Conservation (phyloP, 495 filamentous ascomycete genomes). For the Penicillium samsonianum region DNA sequence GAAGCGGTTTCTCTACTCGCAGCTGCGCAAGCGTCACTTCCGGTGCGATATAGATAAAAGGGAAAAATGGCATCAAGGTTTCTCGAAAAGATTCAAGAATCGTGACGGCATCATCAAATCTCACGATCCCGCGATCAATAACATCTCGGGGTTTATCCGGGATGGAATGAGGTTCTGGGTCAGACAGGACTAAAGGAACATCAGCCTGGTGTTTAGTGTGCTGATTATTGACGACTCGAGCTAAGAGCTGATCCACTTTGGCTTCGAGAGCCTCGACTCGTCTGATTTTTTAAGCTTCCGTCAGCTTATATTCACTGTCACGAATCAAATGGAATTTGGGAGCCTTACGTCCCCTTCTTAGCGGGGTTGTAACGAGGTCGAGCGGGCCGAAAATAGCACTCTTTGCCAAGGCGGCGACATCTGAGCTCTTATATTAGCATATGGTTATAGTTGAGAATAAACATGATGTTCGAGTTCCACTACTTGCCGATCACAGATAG, state of each 20-base stretch:
- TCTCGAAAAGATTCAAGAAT: conserved; percentile 1
- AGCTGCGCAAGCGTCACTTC: conserved; percentile 16
- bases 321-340: conserved; percentile 6
- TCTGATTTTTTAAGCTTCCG: conserved; percentile 3
- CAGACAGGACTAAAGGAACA: neutral
- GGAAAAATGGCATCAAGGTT: conserved; percentile 15
- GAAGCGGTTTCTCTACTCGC: conserved; percentile 21
- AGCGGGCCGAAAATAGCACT: conserved; percentile 24
- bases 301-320: conserved; percentile 9
- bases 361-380: conserved; percentile 14
- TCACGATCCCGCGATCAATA: conserved; percentile 17
- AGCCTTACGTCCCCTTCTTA: conserved; percentile 21
- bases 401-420: conserved; percentile 23
- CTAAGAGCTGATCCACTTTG: conserved; percentile 24
- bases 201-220: conserved; percentile 1
- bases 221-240: conserved; percentile 13
- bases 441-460: conserved; percentile 6
- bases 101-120: conserved; percentile 12
- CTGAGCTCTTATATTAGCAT: conserved; percentile 11
- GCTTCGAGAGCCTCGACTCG: conserved; percentile 22
- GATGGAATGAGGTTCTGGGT: conserved; percentile 1
- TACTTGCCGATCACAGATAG: conserved; percentile 4
- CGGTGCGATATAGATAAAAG: conserved; percentile 17
- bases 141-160: conserved; percentile 13
- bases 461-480: conserved; percentile 4